A percentile compares a stretch with the other conserved stretches of the same genome.
These are phyloP conservation scores for Dactylellina parvicollis DNA, from an alignment of 2,329 filamentous ascomycete species.

Conservation along the genomic window DNA sequence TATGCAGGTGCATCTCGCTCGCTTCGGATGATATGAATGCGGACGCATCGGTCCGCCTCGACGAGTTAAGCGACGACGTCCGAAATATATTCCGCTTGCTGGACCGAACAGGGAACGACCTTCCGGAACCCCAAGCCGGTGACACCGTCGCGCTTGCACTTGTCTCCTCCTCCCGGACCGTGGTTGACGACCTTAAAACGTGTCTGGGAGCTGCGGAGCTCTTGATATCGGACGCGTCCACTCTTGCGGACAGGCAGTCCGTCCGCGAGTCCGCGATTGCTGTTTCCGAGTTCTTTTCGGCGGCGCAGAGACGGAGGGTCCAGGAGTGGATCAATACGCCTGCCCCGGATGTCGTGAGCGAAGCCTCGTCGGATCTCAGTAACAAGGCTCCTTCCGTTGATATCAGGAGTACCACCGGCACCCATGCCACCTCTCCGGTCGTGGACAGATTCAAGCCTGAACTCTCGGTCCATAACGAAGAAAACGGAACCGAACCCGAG, in stretches of 20 bases:
- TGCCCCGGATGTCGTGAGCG: constrained; percentile 15
- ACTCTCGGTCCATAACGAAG: not conserved
- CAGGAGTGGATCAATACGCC: constrained; percentile 51
- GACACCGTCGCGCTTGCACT: constrained; percentile 13
- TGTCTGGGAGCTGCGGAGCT: constrained; percentile 40
- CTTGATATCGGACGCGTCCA: constrained; percentile 51
- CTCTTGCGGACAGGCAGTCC: constrained; percentile 46
- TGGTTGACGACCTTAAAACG: constrained; percentile 37
- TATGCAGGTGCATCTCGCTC: constrained; percentile 46
- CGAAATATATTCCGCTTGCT: constrained; percentile 45
- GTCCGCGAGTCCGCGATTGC: constrained; percentile 33
- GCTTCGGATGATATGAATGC: constrained; percentile 48
- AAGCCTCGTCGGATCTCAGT: constrained; percentile 21
- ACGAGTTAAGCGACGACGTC: constrained; percentile 52
- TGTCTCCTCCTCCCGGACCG: constrained; percentile 36
- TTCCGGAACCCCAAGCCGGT: constrained; percentile 30
- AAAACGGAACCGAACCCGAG: not conserved
- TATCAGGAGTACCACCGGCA: constrained; percentile 12
- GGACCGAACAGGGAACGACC: constrained; percentile 28
- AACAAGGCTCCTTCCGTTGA: constrained; percentile 10
- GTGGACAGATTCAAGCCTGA: constrained; percentile 20
- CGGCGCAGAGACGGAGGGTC: constrained; percentile 21
- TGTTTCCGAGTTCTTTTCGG: constrained; percentile 23
- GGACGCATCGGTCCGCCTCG: constrained; percentile 47
- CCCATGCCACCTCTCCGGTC: constrained; percentile 16